Conservation (phyloP, 768 basidiomycete genomes). For the Termitomyces sp. region DNA sequence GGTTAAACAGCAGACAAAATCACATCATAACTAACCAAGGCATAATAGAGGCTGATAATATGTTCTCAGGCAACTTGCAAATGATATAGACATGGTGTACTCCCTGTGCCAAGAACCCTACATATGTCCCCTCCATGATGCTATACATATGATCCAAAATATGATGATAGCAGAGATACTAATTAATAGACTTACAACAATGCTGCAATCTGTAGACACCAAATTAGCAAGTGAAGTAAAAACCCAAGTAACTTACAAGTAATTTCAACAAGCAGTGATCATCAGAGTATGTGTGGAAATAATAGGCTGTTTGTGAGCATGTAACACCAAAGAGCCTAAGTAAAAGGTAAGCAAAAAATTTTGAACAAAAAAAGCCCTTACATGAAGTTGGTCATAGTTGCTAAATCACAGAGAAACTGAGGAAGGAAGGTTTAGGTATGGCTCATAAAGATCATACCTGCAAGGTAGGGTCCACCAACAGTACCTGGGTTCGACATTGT, state of each 20-base stretch:
- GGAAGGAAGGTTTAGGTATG: background rate
- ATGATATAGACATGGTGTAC: too few relatives aligned
- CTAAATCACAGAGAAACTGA: background rate
- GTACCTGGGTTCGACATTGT: background rate
- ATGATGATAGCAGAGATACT: too few relatives aligned
- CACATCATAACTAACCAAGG: too few relatives aligned
- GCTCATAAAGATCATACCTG: background rate
- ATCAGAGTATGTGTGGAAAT: background rate
- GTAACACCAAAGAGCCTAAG: background rate
- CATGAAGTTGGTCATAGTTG: background rate
- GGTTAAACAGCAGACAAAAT: too few relatives aligned
- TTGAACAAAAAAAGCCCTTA: background rate
- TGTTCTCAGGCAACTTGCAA: too few relatives aligned
- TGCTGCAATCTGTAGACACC: too few relatives aligned
- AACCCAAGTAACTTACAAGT: background rate
- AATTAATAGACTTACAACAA: too few relatives aligned
- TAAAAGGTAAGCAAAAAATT: background rate
- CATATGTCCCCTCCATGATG: too few relatives aligned
- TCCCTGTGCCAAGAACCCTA: too few relatives aligned
- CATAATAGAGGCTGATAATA: too few relatives aligned
- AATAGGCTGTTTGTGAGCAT: background rate
- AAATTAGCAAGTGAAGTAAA: background rate
- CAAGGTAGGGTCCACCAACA: background rate
- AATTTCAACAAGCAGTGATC: background rate
- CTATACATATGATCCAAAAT: too few relatives aligned